Conservation (phyloP, 768 basidiomycete species). For the Dacryopinax primogenitus region DNA sequence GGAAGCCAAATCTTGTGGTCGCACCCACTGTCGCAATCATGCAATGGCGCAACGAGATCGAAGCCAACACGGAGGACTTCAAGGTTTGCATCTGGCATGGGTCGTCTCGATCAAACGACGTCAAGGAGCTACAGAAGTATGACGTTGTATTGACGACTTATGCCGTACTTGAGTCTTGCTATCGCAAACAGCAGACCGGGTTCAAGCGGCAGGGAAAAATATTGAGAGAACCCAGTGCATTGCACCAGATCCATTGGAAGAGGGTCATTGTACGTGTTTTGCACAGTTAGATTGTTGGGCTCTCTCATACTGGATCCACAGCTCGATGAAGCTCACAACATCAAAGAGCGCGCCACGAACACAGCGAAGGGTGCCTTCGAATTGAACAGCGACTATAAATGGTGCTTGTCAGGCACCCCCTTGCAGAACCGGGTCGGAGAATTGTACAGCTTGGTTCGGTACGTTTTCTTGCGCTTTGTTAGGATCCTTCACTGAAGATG, state of each 20-base stretch:
- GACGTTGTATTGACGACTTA: slow-evolving; percentile 88
- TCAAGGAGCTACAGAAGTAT: slow-evolving; percentile 59
- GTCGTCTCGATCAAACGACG: slow-evolving; percentile 49
- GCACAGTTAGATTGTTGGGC: neutral
- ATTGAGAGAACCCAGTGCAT: slow-evolving; percentile 73
- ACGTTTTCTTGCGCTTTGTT: slow-evolving; percentile 44
- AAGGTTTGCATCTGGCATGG: slow-evolving; percentile 93
- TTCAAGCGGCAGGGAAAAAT: slow-evolving; percentile 77
- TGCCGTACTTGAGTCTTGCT: slow-evolving; percentile 79
- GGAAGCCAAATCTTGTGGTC: slow-evolving; percentile 79
- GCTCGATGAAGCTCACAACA: slow-evolving; percentile 96
- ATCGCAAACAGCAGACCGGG: slow-evolving; percentile 83
- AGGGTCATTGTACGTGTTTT: slow-evolving; percentile 48
- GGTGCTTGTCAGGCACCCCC: slow-evolving; percentile 96
- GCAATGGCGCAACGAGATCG: slow-evolving; percentile 93
- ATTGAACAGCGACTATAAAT: slow-evolving; percentile 61
- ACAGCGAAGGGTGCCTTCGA: slow-evolving; percentile 97
- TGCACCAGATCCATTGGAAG: slow-evolving; percentile 79
- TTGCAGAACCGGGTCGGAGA: slow-evolving; percentile 98
- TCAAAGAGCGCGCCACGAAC: slow-evolving; percentile 88
- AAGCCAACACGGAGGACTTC: slow-evolving; percentile 67
- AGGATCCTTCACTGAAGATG: slow-evolving; percentile 34
- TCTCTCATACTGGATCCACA: slow-evolving; percentile 22
- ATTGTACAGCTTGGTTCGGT: slow-evolving; percentile 78
- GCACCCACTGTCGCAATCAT: slow-evolving; percentile 51